Base-by-base conservation (phyloP, 768 basidiomycete species). In the Tylopilus vinaceipallidus region DNA sequence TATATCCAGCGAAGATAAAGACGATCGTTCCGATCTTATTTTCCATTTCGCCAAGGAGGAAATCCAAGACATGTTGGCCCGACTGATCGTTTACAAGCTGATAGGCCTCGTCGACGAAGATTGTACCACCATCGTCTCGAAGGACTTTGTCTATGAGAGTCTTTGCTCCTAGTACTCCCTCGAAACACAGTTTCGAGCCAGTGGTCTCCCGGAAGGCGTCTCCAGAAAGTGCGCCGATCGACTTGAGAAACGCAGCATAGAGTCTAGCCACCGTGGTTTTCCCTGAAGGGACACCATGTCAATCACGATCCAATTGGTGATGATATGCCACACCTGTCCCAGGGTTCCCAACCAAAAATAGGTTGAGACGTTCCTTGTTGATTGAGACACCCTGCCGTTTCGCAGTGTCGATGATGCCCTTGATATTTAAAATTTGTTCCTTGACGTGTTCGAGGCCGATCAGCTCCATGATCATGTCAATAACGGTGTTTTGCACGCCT, bases 41-140 rank as follows among this genome's bases (percentile, higher is more conserved):
- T 56, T 87, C 84, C 82, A 88, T 87, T 60, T 87, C 84, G 0
- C 84, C 82, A 6, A 88, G 73, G 0, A 88, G 75, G 59, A 79
- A 87, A 50, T 88, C 85, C n/a, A 88, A 71, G 4, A 88, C 83
- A 51, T 81, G 77, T n/a, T 64, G 58, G 6, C 86, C 86, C 32
- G 72, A 69, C 55, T 78, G 65, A 22, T 72, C 69, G 39, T 66
- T 71, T 1, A 78, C 75, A 7, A 88, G 74, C 45, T 86, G 86
- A 52, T 88, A 88, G 1, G 85, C 84, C 57, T 88, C 86, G 57
- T 88, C 86, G 38, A 87, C 69, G 63, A 88, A 88, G 38, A 88
- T 75, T 9, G 76, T 71, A 0, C 86, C 86, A 30, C 86, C 86
- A 0, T 83, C 86, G 1, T 64, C 74, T 4, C 73, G 73, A 13